These are phyloP conservation scores for Backusella tarrabulga DNA, from an alignment of 192 early-diverging fungal genomes.

Conservation along the genomic window DNA sequence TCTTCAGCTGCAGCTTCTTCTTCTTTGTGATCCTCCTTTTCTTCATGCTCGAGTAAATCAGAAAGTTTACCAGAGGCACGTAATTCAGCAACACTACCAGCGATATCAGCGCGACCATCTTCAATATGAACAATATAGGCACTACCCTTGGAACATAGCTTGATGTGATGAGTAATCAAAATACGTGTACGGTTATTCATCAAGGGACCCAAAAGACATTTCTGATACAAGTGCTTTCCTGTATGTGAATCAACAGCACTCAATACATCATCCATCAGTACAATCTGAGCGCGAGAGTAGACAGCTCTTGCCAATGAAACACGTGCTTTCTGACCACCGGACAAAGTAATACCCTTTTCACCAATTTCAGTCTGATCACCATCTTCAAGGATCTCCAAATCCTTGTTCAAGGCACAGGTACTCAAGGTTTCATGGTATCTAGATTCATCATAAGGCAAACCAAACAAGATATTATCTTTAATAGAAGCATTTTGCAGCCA, in stretches of 20 bases:
- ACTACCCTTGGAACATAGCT: constrained; percentile 54
- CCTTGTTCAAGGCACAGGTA: constrained; percentile 79
- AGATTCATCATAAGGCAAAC: constrained; percentile 25
- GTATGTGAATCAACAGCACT: constrained; percentile 94
- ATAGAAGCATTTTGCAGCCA: constrained; percentile 79
- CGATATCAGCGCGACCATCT: constrained; percentile 43
- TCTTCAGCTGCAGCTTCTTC: constrained; percentile 23
- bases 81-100: constrained; percentile 32
- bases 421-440: constrained; percentile 28
- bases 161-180: constrained; percentile 82
- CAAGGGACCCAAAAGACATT: constrained; percentile 62
- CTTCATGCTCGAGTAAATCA: constrained; percentile 38
- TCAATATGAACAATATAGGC: constrained; percentile 50
- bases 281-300: constrained; percentile 63
- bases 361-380: constrained; percentile 84
- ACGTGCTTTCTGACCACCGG: constrained; percentile 88
- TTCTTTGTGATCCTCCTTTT: constrained; percentile 19
- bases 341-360: constrained; percentile 82
- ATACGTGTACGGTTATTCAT: constrained; percentile 75
- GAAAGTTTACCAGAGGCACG: constrained; percentile 30
- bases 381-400: constrained; percentile 77
- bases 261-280: constrained; percentile 86
- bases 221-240: constrained; percentile 74
- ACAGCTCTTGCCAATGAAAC: constrained; percentile 88
- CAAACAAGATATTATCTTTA: constrained; percentile 72